phyloP scores from a whole-genome alignment of 1,284 basidiomycete species.

The Xerocomus alliaceus region DNA sequence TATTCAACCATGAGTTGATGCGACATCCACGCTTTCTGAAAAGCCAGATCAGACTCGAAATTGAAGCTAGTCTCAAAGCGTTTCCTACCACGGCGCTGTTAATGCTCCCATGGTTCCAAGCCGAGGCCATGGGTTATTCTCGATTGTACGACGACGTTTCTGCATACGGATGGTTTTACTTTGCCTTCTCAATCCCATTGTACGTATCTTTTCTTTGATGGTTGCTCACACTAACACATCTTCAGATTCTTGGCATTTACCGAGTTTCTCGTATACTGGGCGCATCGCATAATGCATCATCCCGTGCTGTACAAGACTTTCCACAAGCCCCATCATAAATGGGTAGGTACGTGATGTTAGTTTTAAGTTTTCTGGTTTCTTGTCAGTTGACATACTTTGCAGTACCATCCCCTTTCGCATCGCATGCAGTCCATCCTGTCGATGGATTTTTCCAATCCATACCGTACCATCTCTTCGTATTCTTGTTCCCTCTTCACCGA shows the following conservation, averaged over 20 bases:
- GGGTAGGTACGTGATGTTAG: slow-evolving; percentile 76
- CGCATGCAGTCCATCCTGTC: slow-evolving; percentile 96
- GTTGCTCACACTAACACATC: slow-evolving; percentile 8
- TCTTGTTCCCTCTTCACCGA: slow-evolving; percentile 91
- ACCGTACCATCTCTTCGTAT: slow-evolving; percentile 94
- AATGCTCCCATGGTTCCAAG: slow-evolving; percentile 94
- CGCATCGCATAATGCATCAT: slow-evolving; percentile 90
- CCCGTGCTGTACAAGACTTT: slow-evolving; percentile 88
- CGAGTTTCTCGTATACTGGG: slow-evolving; percentile 92
- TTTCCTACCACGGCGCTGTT: slow-evolving; percentile 84
- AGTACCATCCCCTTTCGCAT: slow-evolving; percentile 97
- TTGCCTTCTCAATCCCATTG: slow-evolving; percentile 68
- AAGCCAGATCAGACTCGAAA: slow-evolving; percentile 87
- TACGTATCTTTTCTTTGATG: slow-evolving; percentile 46
- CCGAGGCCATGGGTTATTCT: slow-evolving; percentile 88
- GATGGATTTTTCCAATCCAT: slow-evolving; percentile 95
- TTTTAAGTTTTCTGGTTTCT: background rate
- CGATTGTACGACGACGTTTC: slow-evolving; percentile 79
- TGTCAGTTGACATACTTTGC: slow-evolving; percentile 2
- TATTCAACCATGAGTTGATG: slow-evolving; percentile 98
- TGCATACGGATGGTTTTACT: slow-evolving; percentile 74
- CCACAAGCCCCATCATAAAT: slow-evolving; percentile 98
- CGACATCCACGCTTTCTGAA: slow-evolving; percentile 92
- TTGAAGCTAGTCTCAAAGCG: slow-evolving; percentile 74
- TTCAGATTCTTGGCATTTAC: slow-evolving; percentile 87